Evolutionary conservation across 768 basidiomycete genomes (phyloP).

Genomic region (Sporobolomyces pararoseus): DNA sequence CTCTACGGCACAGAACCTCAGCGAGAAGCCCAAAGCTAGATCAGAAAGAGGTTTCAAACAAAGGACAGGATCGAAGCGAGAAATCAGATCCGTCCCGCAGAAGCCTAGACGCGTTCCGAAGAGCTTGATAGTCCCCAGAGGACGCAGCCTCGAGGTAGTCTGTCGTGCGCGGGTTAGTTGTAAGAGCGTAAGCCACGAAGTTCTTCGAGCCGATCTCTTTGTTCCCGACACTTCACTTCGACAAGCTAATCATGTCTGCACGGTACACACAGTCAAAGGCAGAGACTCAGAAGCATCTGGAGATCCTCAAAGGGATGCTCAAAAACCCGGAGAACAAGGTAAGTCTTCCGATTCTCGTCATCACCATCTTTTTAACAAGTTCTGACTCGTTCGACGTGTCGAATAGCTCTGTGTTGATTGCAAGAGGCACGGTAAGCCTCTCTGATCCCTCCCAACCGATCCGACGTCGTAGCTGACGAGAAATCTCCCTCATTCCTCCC

Average conservation of each 20-base stretch:
- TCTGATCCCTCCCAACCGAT: slow-evolving; percentile 11
- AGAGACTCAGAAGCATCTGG: slow-evolving; percentile 24
- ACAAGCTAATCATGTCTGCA: slow-evolving; percentile 5
- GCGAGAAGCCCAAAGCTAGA: no score
- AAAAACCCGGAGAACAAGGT: slow-evolving; percentile 86
- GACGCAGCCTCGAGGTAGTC: no score
- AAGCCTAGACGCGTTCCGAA: no score
- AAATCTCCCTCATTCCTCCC: neutral
- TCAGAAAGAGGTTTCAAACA: no score
- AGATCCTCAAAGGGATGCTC: slow-evolving; percentile 76
- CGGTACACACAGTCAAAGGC: slow-evolving; percentile 33
- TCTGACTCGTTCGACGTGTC: neutral
- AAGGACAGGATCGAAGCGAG: no score
- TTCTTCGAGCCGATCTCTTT: neutral
- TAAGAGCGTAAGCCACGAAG: neutral
- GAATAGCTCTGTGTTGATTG: slow-evolving; percentile 73
- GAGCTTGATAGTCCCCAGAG: no score
- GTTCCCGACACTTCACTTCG: neutral
- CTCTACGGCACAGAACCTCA: no score
- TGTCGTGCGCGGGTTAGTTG: neutral
- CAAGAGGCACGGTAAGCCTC: slow-evolving; percentile 88
- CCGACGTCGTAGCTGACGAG: neutral
- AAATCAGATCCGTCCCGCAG: no score
- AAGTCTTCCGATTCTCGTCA: neutral
- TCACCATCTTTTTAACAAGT: neutral